Conservation (phyloP, 148 eudicot species). For the Amaranthus cruentus region DNA sequence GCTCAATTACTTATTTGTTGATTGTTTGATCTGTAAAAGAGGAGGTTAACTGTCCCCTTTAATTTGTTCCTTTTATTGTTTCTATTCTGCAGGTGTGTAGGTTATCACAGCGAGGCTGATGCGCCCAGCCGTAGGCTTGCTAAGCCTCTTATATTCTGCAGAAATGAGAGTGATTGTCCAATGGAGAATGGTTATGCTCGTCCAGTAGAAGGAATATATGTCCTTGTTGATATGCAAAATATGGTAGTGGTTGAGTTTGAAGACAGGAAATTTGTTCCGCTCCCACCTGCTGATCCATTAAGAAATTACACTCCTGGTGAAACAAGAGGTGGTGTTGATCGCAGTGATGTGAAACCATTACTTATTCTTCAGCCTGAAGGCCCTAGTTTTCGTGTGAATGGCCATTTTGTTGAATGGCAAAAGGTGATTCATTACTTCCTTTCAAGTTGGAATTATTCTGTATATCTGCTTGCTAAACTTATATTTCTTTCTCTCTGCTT, state of each 20-base stretch:
- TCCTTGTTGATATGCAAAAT: conserved; percentile 92
- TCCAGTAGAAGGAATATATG: conserved; percentile 96
- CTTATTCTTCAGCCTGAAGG: conserved; percentile 91
- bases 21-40: neutral
- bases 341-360: conserved; percentile 93
- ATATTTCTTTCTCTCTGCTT: neutral
- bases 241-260: conserved; percentile 96
- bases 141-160: conserved; percentile 87
- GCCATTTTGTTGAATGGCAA: conserved; percentile 95
- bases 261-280: conserved; percentile 88
- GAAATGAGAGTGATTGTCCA: conserved; percentile 99
- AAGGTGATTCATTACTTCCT: conserved; percentile 45
- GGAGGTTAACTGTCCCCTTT: neutral
- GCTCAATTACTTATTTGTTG: neutral
- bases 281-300: conserved; percentile 95
- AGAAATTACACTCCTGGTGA: conserved; percentile 96
- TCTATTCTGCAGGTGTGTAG: conserved; percentile 71
- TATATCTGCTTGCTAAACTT: conserved; percentile 7
- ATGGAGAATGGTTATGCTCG: conserved; percentile 99
- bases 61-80: neutral
- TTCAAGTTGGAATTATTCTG: neutral
- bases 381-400: conserved; percentile 91
- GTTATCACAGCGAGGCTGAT: conserved; percentile 84
- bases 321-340: conserved; percentile 92
- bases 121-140: conserved; percentile 91